Evolutionary conservation across 306 rosid species (phyloP).

Genomic region (Astragalus membranaceus): DNA sequence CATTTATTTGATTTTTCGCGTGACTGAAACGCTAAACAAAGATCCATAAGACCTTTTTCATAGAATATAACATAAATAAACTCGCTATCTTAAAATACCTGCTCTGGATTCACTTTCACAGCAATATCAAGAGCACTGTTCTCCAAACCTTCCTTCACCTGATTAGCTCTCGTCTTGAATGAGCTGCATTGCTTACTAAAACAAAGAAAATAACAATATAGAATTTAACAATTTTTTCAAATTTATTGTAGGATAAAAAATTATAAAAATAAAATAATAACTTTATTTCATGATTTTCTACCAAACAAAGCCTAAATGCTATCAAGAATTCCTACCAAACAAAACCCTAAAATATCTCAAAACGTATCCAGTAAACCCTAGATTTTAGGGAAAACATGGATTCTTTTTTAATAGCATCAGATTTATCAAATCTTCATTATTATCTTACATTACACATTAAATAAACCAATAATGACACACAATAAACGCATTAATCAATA

Average conservation of each 20-base stretch:
- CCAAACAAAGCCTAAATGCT: background rate
- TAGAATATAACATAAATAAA: background rate
- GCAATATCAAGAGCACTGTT: constrained; percentile 33
- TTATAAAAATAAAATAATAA: background rate
- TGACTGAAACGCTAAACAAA: too few species aligned
- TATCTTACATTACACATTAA: background rate
- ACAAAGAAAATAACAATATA: background rate
- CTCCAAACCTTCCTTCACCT: constrained; percentile 63
- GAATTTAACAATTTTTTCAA: background rate
- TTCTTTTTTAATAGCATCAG: background rate
- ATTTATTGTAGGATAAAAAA: too few species aligned
- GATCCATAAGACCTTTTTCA: too few species aligned
- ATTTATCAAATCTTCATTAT: background rate
- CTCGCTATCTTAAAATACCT: constrained; percentile 37
- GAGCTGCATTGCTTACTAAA: constrained; percentile 63
- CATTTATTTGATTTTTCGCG: too few species aligned
- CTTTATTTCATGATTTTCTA: background rate
- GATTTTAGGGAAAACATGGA: background rate
- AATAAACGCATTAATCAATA: background rate
- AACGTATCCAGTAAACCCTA: too few species aligned
- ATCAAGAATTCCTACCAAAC: background rate
- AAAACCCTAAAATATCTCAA: too few species aligned
- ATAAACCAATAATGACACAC: background rate
- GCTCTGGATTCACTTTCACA: constrained; percentile 62
- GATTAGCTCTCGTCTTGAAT: constrained; percentile 53